A percentile compares a stretch with the other conserved stretches of the same genome.
phyloP scores from a whole-genome alignment of 805 yeast species.

The Wickerhamiella sorbophila region DNA sequence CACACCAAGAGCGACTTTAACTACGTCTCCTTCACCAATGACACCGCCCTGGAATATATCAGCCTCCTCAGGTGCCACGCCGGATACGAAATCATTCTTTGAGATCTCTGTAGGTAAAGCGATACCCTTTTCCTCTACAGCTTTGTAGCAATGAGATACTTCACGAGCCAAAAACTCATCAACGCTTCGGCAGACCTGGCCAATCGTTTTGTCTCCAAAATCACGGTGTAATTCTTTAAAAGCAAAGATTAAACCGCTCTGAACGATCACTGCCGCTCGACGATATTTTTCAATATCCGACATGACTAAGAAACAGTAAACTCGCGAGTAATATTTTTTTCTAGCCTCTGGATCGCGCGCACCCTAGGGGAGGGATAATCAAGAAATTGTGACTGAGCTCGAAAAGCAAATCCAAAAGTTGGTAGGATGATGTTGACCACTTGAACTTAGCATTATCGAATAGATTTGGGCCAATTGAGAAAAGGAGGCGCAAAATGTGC shows the following conservation, averaged over 20 bases:
- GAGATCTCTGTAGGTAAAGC: constrained; percentile 85
- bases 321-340: constrained; percentile 23
- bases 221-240: constrained; percentile 54
- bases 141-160: constrained; percentile 40
- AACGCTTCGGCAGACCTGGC: constrained; percentile 66
- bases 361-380: too few relatives aligned
- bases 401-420: too few relatives aligned
- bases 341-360: not conserved
- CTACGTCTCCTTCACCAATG: constrained; percentile 66
- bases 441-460: too few relatives aligned
- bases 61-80: constrained; percentile 65
- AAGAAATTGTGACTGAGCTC: too few relatives aligned
- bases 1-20: constrained; percentile 72
- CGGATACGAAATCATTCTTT: constrained; percentile 60
- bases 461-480: too few relatives aligned
- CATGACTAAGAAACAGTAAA: constrained; percentile 25
- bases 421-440: too few relatives aligned
- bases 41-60: constrained; percentile 28
- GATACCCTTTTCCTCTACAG: constrained; percentile 65
- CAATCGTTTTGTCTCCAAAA: constrained; percentile 39
- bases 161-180: constrained; percentile 60
- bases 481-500: too few relatives aligned
- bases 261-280: constrained; percentile 78
- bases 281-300: constrained; percentile 58
- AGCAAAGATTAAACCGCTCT: constrained; percentile 60